Percentiles rank a stretch among this genome's conserved stretches.
Conservation (phyloP, 1,139 yeast genomes). For the Groenewaldozyma auringiensis region DNA sequence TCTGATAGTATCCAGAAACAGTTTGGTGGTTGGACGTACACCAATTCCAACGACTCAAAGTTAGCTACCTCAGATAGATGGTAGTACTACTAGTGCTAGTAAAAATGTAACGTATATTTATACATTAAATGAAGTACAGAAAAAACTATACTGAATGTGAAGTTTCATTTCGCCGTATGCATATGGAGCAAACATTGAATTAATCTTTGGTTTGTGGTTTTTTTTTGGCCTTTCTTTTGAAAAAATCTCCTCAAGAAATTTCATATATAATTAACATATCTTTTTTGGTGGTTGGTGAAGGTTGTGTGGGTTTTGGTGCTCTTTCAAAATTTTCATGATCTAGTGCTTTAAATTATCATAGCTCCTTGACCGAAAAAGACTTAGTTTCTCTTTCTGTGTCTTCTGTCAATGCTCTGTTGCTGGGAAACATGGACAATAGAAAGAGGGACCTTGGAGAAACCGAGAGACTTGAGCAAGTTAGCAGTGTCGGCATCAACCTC, state of each 20-base stretch:
- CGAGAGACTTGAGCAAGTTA: slow-evolving; percentile 91
- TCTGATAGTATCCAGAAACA: slow-evolving; percentile 86
- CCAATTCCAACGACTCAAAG: slow-evolving; percentile 36
- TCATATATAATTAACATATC: too few relatives aligned
- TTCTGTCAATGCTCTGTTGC: slow-evolving; percentile 84
- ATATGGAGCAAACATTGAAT: too few relatives aligned
- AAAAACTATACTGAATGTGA: not conserved
- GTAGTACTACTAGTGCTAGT: slow-evolving; percentile 7
- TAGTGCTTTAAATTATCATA: too few relatives aligned
- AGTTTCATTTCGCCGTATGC: not conserved
- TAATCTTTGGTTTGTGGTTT: too few relatives aligned
- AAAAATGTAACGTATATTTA: not conserved
- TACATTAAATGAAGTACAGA: not conserved
- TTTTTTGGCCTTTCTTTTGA: too few relatives aligned
- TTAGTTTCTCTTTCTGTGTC: slow-evolving; percentile 81
- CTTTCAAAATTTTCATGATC: too few relatives aligned
- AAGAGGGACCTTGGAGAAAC: slow-evolving; percentile 85
- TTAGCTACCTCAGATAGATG: slow-evolving; percentile 21
- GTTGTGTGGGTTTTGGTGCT: too few relatives aligned
- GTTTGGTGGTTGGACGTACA: slow-evolving; percentile 98
- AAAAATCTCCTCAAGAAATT: too few relatives aligned
- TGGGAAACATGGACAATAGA: slow-evolving; percentile 88
- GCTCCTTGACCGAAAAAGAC: too few relatives aligned
- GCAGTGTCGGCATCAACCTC: slow-evolving; percentile 98
- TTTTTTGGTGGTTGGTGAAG: too few relatives aligned